Evolutionary conservation across 208 protist species (phyloP).

Genomic region (Leishmania martiniquensis): DNA sequence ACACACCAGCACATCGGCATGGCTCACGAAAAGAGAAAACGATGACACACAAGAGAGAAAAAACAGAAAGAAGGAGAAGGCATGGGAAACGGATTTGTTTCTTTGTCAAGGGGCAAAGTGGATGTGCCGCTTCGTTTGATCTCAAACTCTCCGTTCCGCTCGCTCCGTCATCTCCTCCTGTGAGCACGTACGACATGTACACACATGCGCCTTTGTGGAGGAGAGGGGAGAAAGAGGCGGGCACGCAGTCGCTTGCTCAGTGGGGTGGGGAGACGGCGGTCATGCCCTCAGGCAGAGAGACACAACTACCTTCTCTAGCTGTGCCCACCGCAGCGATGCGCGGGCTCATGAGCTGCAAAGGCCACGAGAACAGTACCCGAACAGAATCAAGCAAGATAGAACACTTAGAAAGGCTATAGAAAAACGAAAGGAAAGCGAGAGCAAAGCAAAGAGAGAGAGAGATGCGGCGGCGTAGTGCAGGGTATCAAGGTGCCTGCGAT

Average conservation of each 20-base stretch:
- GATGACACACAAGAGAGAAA: too few species aligned
- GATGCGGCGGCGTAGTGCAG: background rate
- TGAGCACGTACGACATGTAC: background rate
- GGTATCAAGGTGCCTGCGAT: background rate
- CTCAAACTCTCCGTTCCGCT: background rate
- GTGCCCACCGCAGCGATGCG: background rate
- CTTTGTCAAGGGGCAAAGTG: background rate
- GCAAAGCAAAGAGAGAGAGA: background rate
- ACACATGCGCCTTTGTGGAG: background rate
- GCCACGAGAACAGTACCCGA: background rate
- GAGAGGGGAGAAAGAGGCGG: background rate
- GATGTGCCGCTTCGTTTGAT: background rate
- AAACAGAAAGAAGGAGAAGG: background rate
- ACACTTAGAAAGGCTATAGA: background rate
- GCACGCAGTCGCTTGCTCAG: background rate
- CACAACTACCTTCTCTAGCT: background rate
- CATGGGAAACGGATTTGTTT: background rate
- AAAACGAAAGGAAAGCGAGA: background rate
- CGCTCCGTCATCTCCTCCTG: background rate
- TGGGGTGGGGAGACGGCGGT: background rate
- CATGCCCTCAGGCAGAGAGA: background rate
- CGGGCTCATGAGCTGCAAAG: background rate
- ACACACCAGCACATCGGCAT: background rate
- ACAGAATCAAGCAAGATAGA: background rate
- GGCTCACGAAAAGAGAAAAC: background rate